Percentiles rank a stretch among this genome's conserved stretches.
phyloP scores from a whole-genome alignment of 2,329 filamentous ascomycete genomes.

The Trichocomaceae sp. region DNA sequence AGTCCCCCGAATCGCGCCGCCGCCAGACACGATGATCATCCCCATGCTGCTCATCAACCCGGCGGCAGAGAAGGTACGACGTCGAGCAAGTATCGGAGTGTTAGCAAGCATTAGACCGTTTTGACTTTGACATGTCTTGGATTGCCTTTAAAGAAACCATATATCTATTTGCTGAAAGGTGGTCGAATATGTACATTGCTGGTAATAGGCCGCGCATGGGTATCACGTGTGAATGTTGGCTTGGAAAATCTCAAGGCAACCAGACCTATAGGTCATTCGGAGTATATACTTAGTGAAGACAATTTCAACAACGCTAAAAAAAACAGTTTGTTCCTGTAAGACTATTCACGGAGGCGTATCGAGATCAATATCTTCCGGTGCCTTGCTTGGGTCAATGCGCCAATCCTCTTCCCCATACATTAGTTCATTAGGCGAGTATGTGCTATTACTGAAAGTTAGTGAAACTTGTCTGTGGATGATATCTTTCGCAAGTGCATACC shows the following conservation, averaged over 20 bases:
- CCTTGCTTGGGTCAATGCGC: slow-evolving; percentile 11
- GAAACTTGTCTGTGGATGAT: background rate
- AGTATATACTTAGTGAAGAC: background rate
- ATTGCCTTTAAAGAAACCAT: background rate
- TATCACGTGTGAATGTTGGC: background rate
- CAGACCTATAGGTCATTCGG: background rate
- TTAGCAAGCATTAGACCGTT: slow-evolving; percentile 6
- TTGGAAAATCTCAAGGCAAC: background rate
- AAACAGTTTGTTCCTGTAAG: background rate
- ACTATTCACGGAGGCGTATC: background rate
- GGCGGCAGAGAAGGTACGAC: slow-evolving; percentile 7
- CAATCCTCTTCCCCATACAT: slow-evolving; percentile 11
- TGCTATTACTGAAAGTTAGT: background rate
- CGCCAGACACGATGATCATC: slow-evolving; percentile 1
- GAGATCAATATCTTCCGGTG: slow-evolving; percentile 11
- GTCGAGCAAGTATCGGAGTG: slow-evolving; percentile 12
- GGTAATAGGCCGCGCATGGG: background rate
- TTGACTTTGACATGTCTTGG: no score
- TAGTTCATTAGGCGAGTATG: background rate
- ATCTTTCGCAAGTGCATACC: background rate
- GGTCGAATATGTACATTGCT: background rate
- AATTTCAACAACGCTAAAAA: background rate
- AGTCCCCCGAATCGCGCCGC: slow-evolving; percentile 12
- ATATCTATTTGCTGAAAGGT: background rate
- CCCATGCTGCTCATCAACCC: slow-evolving; percentile 1